These are phyloP conservation scores for Epichloe gansuensis DNA, from an alignment of 2,329 filamentous ascomycete species.

Conservation along the genomic window DNA sequence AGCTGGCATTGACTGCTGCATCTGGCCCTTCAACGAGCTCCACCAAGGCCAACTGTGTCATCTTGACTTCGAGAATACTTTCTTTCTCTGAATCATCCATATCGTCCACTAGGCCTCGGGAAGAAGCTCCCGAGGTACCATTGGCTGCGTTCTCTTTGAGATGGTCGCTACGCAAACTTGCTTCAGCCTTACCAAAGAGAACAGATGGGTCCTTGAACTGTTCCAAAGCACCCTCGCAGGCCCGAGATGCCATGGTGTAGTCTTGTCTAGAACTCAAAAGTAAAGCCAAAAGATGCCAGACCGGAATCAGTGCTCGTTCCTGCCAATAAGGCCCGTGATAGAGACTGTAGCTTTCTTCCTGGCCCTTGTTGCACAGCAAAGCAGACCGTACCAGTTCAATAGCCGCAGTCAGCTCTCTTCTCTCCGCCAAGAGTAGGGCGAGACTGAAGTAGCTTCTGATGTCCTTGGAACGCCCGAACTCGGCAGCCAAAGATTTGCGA, in stretches of 20 bases:
- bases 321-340: slow-evolving; percentile 42
- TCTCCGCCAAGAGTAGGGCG: slow-evolving; percentile 77
- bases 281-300: slow-evolving; percentile 86
- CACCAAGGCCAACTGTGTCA: slow-evolving; percentile 78
- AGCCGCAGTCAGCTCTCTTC: slow-evolving; percentile 65
- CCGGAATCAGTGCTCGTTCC: slow-evolving; percentile 56
- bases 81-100: slow-evolving; percentile 80
- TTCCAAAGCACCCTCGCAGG: slow-evolving; percentile 84
- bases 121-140: slow-evolving; percentile 11
- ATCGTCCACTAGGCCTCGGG: slow-evolving; percentile 53
- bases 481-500: slow-evolving; percentile 57
- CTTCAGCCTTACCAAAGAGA: slow-evolving; percentile 52
- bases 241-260: slow-evolving; percentile 64
- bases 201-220: slow-evolving; percentile 65
- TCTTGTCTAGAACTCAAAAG: slow-evolving; percentile 80
- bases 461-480: slow-evolving; percentile 53
- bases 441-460: slow-evolving; percentile 71
- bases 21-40: slow-evolving; percentile 76
- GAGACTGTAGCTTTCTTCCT: slow-evolving; percentile 30
- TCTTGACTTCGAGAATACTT: slow-evolving; percentile 82
- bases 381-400: slow-evolving; percentile 74
- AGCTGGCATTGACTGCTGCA: slow-evolving; percentile 75
- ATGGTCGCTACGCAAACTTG: slow-evolving; percentile 52
- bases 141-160: slow-evolving; percentile 42
- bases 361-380: slow-evolving; percentile 46